A percentile compares a stretch with the other conserved stretches of the same genome.
Conservation (phyloP, 495 filamentous ascomycete genomes). For the Talaromyces stipitatus region DNA sequence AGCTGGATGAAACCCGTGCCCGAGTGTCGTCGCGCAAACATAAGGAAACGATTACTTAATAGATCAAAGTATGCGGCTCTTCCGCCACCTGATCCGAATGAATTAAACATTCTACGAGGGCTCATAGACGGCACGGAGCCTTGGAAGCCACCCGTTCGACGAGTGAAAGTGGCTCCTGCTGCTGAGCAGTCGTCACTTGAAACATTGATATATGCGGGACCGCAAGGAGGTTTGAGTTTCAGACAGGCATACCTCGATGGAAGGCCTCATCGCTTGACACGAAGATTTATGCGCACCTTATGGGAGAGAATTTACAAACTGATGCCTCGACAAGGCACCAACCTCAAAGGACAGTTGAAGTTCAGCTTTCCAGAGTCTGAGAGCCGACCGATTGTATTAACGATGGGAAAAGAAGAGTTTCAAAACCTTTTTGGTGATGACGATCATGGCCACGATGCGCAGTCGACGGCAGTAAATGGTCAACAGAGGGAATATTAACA, state of each 20-base stretch:
- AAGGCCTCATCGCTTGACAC: conserved; percentile 33
- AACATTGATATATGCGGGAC: conserved; percentile 21
- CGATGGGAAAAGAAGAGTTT: not conserved
- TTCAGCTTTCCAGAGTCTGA: conserved; percentile 13
- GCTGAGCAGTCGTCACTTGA: conserved; percentile 1
- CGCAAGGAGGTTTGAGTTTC: conserved; percentile 29
- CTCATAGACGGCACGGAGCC: conserved; percentile 45
- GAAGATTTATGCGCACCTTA: conserved; percentile 35
- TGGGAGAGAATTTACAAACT: conserved; percentile 36
- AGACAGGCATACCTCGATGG: conserved; percentile 17
- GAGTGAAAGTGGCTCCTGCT: conserved; percentile 13
- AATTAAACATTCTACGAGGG: conserved; percentile 55
- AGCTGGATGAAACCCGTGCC: conserved; percentile 55
- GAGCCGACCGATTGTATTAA: not conserved
- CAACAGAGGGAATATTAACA: not conserved
- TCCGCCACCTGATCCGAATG: conserved; percentile 63
- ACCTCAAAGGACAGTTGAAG: conserved; percentile 8
- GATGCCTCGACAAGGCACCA: conserved; percentile 27
- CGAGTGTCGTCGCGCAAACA: conserved; percentile 44
- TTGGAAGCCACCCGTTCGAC: conserved; percentile 33
- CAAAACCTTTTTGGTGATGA: not conserved
- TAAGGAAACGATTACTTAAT: conserved; percentile 53
- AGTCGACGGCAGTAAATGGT: not conserved
- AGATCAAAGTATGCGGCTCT: conserved; percentile 45
- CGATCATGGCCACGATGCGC: not conserved